phyloP scores from a whole-genome alignment of 73 alveolate species.

The Paramecium sonneborni region DNA sequence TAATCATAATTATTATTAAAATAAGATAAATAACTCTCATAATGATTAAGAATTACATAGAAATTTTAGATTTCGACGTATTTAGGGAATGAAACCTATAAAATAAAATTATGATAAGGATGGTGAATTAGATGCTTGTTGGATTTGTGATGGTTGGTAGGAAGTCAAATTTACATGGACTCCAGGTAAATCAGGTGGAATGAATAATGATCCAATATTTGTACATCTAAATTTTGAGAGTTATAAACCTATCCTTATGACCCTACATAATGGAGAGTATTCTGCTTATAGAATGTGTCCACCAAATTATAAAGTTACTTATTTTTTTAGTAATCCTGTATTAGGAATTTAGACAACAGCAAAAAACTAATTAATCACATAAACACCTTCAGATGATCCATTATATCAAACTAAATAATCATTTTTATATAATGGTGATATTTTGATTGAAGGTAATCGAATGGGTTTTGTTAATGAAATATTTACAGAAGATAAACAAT shows the following conservation, averaged over 20 bases:
- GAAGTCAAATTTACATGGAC: conserved; percentile 58
- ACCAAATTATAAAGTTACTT: conserved; percentile 34
- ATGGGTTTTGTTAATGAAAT: conserved; percentile 53
- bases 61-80: not conserved
- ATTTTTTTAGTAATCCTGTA: conserved; percentile 62
- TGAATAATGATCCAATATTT: conserved; percentile 60
- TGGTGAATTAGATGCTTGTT: conserved; percentile 43
- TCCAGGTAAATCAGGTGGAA: conserved; percentile 48
- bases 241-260: conserved; percentile 54
- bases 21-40: not conserved
- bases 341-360: conserved; percentile 23
- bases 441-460: conserved; percentile 18
- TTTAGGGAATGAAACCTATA: conserved; percentile 23
- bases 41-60: not conserved
- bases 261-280: conserved; percentile 36
- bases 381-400: conserved; percentile 19
- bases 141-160: conserved; percentile 70
- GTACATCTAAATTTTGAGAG: conserved; percentile 57
- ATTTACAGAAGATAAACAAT: not conserved
- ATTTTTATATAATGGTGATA: conserved; percentile 53
- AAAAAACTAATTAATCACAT: conserved; percentile 6
- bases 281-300: conserved; percentile 62
- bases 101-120: conserved; percentile 8
- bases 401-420: not conserved
- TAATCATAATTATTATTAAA: not conserved